phyloP scores from a whole-genome alignment of 345 rosid genomes.

The Psidium guajava region DNA sequence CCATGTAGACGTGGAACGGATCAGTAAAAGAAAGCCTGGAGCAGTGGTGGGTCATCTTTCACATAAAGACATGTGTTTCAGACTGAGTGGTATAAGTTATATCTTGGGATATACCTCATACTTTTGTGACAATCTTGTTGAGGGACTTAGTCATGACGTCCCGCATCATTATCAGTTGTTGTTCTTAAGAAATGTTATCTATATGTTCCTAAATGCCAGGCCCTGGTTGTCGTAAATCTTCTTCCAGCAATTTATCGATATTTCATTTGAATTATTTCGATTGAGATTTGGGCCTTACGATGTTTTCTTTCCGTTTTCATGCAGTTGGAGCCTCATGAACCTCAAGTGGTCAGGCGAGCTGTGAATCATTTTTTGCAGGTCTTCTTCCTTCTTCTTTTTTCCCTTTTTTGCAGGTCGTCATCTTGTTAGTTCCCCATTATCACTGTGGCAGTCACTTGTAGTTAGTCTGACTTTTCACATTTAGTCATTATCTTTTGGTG shows the following conservation, averaged over 20 bases:
- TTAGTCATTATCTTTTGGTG: neutral
- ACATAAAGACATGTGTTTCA: neutral
- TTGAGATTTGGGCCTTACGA: neutral
- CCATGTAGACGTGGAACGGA: conserved; percentile 88
- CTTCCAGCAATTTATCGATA: neutral
- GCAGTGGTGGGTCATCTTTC: conserved; percentile 49
- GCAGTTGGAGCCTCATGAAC: conserved; percentile 95
- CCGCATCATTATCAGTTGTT: neutral
- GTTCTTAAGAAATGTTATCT: neutral
- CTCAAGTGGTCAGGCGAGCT: conserved; percentile 73
- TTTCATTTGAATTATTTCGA: neutral
- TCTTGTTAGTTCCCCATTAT: neutral
- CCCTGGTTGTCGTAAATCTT: neutral
- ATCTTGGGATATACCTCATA: neutral
- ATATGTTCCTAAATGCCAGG: neutral
- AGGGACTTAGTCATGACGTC: neutral
- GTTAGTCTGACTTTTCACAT: neutral
- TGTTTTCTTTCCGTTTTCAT: neutral
- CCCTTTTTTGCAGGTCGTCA: neutral
- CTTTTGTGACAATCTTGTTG: neutral
- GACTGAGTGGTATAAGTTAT: neutral
- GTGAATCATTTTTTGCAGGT: conserved; percentile 97
- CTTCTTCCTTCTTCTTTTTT: neutral
- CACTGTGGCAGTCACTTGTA: neutral
- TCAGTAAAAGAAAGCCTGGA: conserved; percentile 87